These are phyloP conservation scores for Xanthoconium stramineum DNA, from an alignment of 768 basidiomycete genomes.

Conservation along the genomic window DNA sequence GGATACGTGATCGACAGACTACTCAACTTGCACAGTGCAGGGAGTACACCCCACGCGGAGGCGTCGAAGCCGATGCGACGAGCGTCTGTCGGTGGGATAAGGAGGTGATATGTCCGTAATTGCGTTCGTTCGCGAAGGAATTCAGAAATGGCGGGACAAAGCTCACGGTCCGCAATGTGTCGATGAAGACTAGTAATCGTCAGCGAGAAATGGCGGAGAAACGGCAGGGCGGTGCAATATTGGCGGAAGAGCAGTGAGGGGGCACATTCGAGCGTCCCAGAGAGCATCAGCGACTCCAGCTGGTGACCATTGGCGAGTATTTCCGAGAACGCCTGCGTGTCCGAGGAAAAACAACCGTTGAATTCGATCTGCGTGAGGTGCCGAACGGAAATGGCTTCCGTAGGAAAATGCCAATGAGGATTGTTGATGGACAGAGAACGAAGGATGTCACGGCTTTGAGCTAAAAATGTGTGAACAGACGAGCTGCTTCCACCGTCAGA, in stretches of 20 bases:
- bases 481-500: constrained; percentile 41
- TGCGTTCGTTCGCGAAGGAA: constrained; percentile 56
- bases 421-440: constrained; percentile 56
- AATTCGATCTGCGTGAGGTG: constrained; percentile 66
- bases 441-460: constrained; percentile 50
- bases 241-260: constrained; percentile 50
- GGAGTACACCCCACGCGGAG: constrained; percentile 68
- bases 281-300: constrained; percentile 57
- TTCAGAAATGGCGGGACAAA: constrained; percentile 67
- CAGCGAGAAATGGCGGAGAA: constrained; percentile 64
- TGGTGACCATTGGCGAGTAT: constrained; percentile 61
- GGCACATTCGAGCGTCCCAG: constrained; percentile 51
- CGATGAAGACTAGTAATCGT: constrained; percentile 42
- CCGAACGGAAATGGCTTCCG: constrained; percentile 50
- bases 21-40: constrained; percentile 49
- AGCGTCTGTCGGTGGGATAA: constrained; percentile 42
- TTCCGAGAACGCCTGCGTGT: constrained; percentile 52
- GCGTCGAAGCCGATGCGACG: constrained; percentile 64
- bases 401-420: constrained; percentile 55
- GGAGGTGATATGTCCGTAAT: constrained; percentile 52
- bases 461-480: constrained; percentile 45
- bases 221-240: constrained; percentile 45
- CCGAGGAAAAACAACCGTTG: constrained; percentile 50
- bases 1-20: constrained; percentile 62
- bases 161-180: constrained; percentile 50